Conservation (phyloP, 192 early-diverging fungal species). For the Irineochytrium annulatum region DNA sequence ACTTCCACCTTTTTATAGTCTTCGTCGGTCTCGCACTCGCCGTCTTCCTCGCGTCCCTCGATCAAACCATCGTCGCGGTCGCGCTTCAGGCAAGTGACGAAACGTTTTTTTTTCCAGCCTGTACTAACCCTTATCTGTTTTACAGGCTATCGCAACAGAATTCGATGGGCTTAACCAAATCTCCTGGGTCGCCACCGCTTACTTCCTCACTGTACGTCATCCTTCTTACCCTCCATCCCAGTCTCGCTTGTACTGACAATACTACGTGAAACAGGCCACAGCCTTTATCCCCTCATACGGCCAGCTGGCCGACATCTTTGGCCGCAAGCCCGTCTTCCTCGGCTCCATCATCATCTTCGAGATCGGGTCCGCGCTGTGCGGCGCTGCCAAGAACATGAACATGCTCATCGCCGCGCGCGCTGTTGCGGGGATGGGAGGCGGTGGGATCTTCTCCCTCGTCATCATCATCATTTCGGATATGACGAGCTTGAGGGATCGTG, state of each 20-base stretch:
- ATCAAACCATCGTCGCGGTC: constrained; percentile 43
- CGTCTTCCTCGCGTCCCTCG: constrained; percentile 39
- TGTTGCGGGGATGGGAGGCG: constrained; percentile 76
- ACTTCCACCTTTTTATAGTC: constrained; percentile 22
- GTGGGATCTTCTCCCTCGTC: constrained; percentile 72
- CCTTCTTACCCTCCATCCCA: neutral
- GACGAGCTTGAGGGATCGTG: constrained; percentile 60
- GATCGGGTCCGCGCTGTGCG: constrained; percentile 74
- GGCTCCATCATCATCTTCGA: constrained; percentile 70
- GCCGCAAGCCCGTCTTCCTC: constrained; percentile 69
- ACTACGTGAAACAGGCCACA: constrained; percentile 31
- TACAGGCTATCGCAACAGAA: constrained; percentile 30
- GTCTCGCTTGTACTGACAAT: neutral
- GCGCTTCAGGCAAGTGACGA: constrained; percentile 5
- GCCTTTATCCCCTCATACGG: constrained; percentile 74
- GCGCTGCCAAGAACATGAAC: constrained; percentile 49
- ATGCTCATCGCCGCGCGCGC: constrained; percentile 69
- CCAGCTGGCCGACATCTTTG: constrained; percentile 87
- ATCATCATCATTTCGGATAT: constrained; percentile 84
- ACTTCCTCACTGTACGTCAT: constrained; percentile 9
- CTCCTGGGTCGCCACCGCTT: constrained; percentile 34
- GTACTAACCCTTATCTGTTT: constrained; percentile 1
- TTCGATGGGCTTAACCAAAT: constrained; percentile 30
- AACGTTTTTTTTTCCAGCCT: neutral
- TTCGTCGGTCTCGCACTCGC: constrained; percentile 30